Evolutionary conservation across 495 filamentous ascomycete species (phyloP), one percentile per base, ranked within the genome.

Genomic region (Penicillium argentinense): DNA sequence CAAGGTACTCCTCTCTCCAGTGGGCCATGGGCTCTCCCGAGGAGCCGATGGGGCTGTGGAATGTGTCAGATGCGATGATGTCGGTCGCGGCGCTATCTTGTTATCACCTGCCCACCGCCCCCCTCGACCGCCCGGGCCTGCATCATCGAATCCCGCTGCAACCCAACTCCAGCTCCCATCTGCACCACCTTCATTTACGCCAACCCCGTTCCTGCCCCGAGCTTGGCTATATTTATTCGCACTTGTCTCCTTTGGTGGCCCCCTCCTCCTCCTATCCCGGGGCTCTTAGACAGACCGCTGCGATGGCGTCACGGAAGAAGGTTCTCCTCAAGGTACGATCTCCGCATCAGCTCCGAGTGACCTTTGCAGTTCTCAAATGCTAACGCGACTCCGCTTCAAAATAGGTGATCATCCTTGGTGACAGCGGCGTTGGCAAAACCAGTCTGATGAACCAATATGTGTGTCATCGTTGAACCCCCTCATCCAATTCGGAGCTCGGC

Each of bases 361-460:
- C 8, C 22, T 8, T 2, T 24, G 16, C 9, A 23, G 5, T 3
- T 3, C 13, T 14, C 24, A 32, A 29, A 27, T 29, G 30, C 57
- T 59, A 37, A 50, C 46, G 32, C 26, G 5, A 1, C 13, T 18
- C 13, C 36, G 26, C 30, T 36, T 18, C 21, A n/a, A 8, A 45
- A 12, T 54, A 97, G 92, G 91, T 98, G 52, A 97, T 98, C 57
- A 97, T 99, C 65, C 82, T 99, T 47, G 93, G 93, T 54, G 93
- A 97, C 66, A 96, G 91, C 69, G 93, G 93, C 64, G 93, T 99
- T 34, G 93, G 93, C 53, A 99, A 99, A 78, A 99, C 95, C 41
- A 96, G 89, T 70, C 83, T 99, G 79, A 97, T 99, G 93, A 99
- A 97, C 74, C 93, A 99, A 97, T 99, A 97, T 85, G 93, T 97